A percentile compares a stretch with the other conserved stretches of the same genome.
phyloP scores from a whole-genome alignment of 176 grass and related monocot species.

The Coix lacrymajobi region DNA sequence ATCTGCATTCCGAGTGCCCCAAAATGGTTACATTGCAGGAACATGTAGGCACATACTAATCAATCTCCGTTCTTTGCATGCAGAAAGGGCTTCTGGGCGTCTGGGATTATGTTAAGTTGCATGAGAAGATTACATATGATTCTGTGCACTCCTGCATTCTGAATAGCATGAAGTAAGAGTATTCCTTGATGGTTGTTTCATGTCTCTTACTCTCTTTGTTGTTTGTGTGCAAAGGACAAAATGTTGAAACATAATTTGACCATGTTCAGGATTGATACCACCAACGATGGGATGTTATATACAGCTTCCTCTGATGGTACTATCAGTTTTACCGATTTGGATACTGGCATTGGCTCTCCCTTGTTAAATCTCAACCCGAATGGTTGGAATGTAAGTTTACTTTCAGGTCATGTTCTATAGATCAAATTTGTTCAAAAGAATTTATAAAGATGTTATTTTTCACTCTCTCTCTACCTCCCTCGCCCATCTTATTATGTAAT shows the following conservation, averaged over 20 bases:
- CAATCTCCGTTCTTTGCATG: not conserved
- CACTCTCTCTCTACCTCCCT: not conserved
- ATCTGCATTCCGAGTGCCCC: not conserved
- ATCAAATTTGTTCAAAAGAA: not conserved
- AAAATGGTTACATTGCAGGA: not conserved
- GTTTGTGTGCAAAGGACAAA: not conserved
- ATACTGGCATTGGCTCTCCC: constrained; percentile 62
- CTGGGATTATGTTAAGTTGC: constrained; percentile 89
- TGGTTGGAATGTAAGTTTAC: constrained; percentile 79
- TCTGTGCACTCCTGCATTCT: constrained; percentile 84
- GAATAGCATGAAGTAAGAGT: constrained; percentile 86
- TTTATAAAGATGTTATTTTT: not conserved
- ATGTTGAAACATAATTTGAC: not conserved
- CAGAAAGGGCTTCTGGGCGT: constrained; percentile 91
- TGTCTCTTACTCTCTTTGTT: not conserved
- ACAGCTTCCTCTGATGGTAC: constrained; percentile 96
- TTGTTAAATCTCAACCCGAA: constrained; percentile 86
- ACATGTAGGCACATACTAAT: not conserved
- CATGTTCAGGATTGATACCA: constrained; percentile 48
- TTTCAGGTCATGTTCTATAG: not conserved
- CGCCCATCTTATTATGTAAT: not conserved
- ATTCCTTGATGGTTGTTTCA: not conserved
- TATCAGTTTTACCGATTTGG: constrained; percentile 71
- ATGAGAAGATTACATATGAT: constrained; percentile 81
- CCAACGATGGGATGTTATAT: constrained; percentile 72